Percentiles rank a stretch among this genome's conserved stretches.
Conservation (phyloP, 2,329 filamentous ascomycete species). For the Paradendryphiella salina region DNA sequence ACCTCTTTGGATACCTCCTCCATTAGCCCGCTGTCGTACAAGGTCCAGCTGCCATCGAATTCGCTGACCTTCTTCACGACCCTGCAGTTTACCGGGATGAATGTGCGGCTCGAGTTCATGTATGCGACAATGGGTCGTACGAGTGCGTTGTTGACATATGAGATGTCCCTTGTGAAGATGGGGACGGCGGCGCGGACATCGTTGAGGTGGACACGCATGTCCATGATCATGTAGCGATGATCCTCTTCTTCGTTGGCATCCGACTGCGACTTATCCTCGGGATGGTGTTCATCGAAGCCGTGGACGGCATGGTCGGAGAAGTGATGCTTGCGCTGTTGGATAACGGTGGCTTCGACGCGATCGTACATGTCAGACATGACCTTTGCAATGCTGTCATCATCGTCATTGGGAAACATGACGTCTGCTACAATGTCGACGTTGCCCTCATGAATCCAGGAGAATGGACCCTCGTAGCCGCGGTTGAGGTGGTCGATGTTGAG, state of each 20-base stretch:
- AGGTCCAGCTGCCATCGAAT: constrained; percentile 94
- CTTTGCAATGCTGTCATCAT: constrained; percentile 85
- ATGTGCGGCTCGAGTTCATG: constrained; percentile 92
- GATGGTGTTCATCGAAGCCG: constrained; percentile 31
- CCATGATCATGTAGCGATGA: constrained; percentile 85
- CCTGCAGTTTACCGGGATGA: constrained; percentile 92
- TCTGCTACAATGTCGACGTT: constrained; percentile 97
- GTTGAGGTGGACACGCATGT: constrained; percentile 92
- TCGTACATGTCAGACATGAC: constrained; percentile 98
- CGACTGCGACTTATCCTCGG: constrained; percentile 20
- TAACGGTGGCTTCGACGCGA: constrained; percentile 89
- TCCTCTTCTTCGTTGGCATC: constrained; percentile 53
- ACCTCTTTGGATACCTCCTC: constrained; percentile 87
- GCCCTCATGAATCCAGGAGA: constrained; percentile 97
- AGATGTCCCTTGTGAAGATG: constrained; percentile 86
- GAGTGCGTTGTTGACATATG: constrained; percentile 93
- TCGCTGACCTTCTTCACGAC: constrained; percentile 87
- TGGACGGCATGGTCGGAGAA: constrained; percentile 43
- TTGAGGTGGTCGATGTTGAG: constrained; percentile 96
- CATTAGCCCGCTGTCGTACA: constrained; percentile 92
- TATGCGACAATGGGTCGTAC: constrained; percentile 96
- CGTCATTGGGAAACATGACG: constrained; percentile 88
- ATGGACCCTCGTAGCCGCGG: constrained; percentile 86
- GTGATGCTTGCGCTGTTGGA: constrained; percentile 65
- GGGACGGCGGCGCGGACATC: constrained; percentile 92